Evolutionary conservation across 2,329 filamentous ascomycete species (phyloP), one percentile per base, ranked within the genome.

Genomic region (Aureobasidium sp.): DNA sequence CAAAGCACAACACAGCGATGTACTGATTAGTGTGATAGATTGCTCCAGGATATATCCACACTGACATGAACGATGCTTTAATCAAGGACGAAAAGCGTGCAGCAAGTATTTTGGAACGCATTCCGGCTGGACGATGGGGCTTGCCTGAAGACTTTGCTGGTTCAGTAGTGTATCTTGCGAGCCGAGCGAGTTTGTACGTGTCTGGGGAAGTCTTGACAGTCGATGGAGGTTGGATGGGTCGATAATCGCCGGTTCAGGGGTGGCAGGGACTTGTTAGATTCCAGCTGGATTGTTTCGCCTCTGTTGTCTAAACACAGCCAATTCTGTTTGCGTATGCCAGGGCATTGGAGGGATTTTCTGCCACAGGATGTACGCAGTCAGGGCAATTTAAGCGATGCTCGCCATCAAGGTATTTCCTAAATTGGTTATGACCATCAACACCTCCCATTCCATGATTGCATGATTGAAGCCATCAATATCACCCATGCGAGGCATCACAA

Each of bases 11-110:
- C 13, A 39, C 13, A 17, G 20, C 9, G 27, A n/a, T 13, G n/a
- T 8, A 13, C 17, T 59, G 15, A 59, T n/a, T 6, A 48, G 13
- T 5, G 29, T 39, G 6, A 13, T 24, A 59, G 55, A 90, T 96
- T 70, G 91, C 91, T 3, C 92, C 92, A 0, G 92, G 92, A 0
- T 96, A 96, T 74, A 89, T 96, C 68, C 88, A 84, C 55, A 96
- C 91, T n/a, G 92, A 96, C 64, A 96, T 96, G 92, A 96, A 96
- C 73, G 82, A 81, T 66, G 92, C 91, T 2, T 75, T 96, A 70
- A 84, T 95, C 47, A 83, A 86, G 59, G 86, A 96, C 73, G 74
- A 82, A 68, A 83, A 82, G 67, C 79, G 92, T 34, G 81, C 88
- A 64, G 84, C 81, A 65, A 87, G 87, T 69, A 96, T 96, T 68